Evolutionary conservation across 805 yeast genomes (phyloP).

Genomic region (Cyberlindnera veronae): DNA sequence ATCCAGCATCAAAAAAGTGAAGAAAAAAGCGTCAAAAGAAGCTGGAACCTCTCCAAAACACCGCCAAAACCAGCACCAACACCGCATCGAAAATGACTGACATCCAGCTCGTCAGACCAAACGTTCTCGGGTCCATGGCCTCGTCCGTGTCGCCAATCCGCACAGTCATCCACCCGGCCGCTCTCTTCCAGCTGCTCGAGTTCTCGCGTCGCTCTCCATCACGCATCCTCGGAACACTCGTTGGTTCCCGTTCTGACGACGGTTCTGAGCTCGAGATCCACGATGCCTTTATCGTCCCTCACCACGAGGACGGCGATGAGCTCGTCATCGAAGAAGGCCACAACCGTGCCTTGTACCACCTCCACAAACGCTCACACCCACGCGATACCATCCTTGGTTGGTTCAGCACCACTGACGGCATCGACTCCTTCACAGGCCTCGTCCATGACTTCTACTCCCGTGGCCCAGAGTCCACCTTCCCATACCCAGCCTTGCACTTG

Average conservation of each 20-base stretch:
- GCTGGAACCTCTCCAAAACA: neutral
- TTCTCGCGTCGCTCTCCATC: constrained; percentile 56
- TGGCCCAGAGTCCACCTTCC: constrained; percentile 54
- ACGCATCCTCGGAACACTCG: constrained; percentile 76
- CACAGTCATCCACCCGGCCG: constrained; percentile 62
- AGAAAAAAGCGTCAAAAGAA: too few species aligned
- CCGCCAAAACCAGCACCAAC: neutral
- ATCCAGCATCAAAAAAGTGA: too few species aligned
- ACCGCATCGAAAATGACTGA: constrained; percentile 18
- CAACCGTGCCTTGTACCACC: constrained; percentile 64
- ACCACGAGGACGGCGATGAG: constrained; percentile 69
- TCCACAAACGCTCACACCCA: constrained; percentile 76
- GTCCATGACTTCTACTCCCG: constrained; percentile 78
- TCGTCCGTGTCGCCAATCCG: constrained; percentile 41
- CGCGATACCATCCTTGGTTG: constrained; percentile 80
- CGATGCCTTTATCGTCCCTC: constrained; percentile 80
- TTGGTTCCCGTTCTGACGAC: constrained; percentile 81
- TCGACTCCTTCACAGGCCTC: constrained; percentile 70
- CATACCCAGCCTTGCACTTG: constrained; percentile 75
- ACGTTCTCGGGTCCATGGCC: constrained; percentile 20
- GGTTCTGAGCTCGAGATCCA: constrained; percentile 70
- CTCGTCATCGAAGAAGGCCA: constrained; percentile 74
- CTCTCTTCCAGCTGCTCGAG: constrained; percentile 73
- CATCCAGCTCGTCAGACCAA: constrained; percentile 29
- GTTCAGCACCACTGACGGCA: constrained; percentile 61